Conservation (phyloP, 371 early-diverging fungal species). For the Mortierella sp. region DNA sequence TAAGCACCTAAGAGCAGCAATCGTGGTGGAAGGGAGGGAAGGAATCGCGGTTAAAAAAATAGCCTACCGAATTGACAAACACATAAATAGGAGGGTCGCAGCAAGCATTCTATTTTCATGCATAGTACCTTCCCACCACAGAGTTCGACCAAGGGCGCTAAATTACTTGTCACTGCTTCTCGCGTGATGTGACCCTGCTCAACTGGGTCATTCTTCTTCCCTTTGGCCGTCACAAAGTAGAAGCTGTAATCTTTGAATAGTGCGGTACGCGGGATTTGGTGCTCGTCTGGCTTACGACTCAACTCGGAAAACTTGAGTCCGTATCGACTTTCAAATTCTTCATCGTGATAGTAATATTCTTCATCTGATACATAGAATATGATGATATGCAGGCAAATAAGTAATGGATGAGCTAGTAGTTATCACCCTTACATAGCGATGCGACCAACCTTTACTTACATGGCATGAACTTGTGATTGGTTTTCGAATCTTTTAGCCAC, state of each 20-base stretch:
- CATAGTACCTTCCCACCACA: slow-evolving; percentile 19
- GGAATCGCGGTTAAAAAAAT: background rate
- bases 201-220: background rate
- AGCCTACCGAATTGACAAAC: background rate
- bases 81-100: background rate
- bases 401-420: background rate
- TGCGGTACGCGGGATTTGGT: too few relatives aligned
- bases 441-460: slow-evolving; percentile 6
- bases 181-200: background rate
- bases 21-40: too few relatives aligned
- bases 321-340: slow-evolving; percentile 6
- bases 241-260: slow-evolving; percentile 10
- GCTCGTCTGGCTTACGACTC: too few relatives aligned
- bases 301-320: too few relatives aligned
- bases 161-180: background rate
- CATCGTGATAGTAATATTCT: slow-evolving; percentile 3
- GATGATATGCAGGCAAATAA: background rate
- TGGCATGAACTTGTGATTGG: background rate
- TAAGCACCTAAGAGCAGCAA: slow-evolving; percentile 1
- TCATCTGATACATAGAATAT: slow-evolving; percentile 4
- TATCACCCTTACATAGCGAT: background rate
- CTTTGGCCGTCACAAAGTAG: slow-evolving; percentile 10
- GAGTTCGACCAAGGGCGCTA: slow-evolving; percentile 12
- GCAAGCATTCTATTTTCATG: background rate
- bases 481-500: slow-evolving; percentile 12